These are phyloP conservation scores for Xylaria sp. DNA, from an alignment of 2,329 filamentous ascomycete genomes.

Conservation along the genomic window DNA sequence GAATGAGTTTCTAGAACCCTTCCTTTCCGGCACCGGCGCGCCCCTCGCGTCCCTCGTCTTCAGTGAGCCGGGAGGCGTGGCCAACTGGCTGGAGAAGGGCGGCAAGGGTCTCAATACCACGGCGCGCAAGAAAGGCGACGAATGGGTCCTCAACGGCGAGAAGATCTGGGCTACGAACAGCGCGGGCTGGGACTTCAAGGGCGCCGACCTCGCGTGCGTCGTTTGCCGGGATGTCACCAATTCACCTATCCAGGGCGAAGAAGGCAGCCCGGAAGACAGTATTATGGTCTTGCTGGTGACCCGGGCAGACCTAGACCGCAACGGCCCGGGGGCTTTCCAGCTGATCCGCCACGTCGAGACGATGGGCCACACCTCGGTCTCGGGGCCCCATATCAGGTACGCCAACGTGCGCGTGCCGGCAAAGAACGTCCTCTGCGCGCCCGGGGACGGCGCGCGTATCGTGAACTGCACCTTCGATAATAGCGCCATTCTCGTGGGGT, in stretches of 20 bases:
- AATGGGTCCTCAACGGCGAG: slow-evolving; percentile 57
- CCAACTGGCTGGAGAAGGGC: slow-evolving; percentile 56
- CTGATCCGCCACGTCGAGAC: slow-evolving; percentile 50
- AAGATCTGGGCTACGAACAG: slow-evolving; percentile 59
- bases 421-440: slow-evolving; percentile 49
- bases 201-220: slow-evolving; percentile 55
- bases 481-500: slow-evolving; percentile 53
- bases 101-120: slow-evolving; percentile 52
- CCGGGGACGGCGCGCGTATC: slow-evolving; percentile 46
- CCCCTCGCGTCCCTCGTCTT: slow-evolving; percentile 55
- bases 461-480: slow-evolving; percentile 47
- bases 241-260: background rate
- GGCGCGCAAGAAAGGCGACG: slow-evolving; percentile 49
- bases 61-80: slow-evolving; percentile 54
- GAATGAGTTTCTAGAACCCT: slow-evolving; percentile 50
- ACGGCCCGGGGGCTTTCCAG: slow-evolving; percentile 45
- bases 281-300: slow-evolving; percentile 56
- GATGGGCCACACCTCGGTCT: slow-evolving; percentile 50
- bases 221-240: slow-evolving; percentile 48
- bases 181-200: slow-evolving; percentile 55
- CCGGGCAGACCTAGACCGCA: slow-evolving; percentile 49
- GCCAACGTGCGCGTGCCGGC: slow-evolving; percentile 50
- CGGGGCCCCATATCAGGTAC: slow-evolving; percentile 53
- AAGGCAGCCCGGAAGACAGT: slow-evolving; percentile 28
- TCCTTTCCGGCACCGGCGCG: slow-evolving; percentile 46